Evolutionary conservation across 768 basidiomycete species (phyloP), one percentile per base, ranked within the genome.

Genomic region (Suillus variegatus): DNA sequence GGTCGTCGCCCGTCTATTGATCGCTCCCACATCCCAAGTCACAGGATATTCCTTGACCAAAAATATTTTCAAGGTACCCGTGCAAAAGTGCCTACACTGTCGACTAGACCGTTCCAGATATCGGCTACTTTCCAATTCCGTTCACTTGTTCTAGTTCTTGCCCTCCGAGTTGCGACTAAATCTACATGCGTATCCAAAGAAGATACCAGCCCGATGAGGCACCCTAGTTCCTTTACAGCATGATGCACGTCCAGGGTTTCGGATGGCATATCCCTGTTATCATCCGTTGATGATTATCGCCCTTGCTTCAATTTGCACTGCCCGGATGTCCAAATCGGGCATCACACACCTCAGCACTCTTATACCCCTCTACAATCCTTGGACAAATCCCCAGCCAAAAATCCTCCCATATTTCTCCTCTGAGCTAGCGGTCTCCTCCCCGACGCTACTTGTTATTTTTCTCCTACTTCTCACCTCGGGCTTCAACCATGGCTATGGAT

Each of bases 401-500:
- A 16, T 36, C 57, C 25, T 54, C 61, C 66, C 67, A 51, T 41
- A 41, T 1, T 46, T 55, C 43, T 32, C 56, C 55, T 64, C 12
- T 63, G 25, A 57, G 41, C 22, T 49, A 22, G 47, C 16, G 41
- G 13, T 28, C 55, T 22, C 40, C 46, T 16, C 36, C 7, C 32
- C 57, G 36, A 28, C 56, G 20, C 25, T 35, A 40, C 22, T 66
- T 52, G 52, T 35, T 13, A 35, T 60, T 63, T 56, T 60, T 9
- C 38, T 46, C 35, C n/a, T 54, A 10, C 40, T 28, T 6, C 62
- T 7, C 22, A n/a, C 55, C 46, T 32, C 12, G 40, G 32, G 22
- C 22, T 61, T 51, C 62, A 62, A 65, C 9, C 0, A 77, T 77
- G 71, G 71, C 75, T 3, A 77, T 77, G 76, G 75, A 76, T n/a